Evolutionary conservation across 495 filamentous ascomycete genomes (phyloP).

Genomic region (Trichodelitschia bisporula): DNA sequence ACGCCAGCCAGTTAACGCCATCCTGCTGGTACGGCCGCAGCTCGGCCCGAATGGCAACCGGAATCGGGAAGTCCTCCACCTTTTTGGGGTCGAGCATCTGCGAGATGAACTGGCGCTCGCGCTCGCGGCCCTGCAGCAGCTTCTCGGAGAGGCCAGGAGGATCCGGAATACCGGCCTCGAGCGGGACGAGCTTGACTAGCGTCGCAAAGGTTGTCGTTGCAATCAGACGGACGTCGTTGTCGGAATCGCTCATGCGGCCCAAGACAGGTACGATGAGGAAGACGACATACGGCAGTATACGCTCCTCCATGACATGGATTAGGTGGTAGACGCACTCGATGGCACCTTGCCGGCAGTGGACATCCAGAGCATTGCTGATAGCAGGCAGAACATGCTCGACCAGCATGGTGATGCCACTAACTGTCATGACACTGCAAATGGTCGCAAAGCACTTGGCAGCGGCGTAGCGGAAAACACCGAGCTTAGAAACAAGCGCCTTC

Average conservation of each 20-base stretch:
- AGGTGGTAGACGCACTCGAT: slow-evolving; percentile 86
- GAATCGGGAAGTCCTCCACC: slow-evolving; percentile 78
- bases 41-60: slow-evolving; percentile 89
- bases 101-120: slow-evolving; percentile 84
- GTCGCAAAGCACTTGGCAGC: slow-evolving; percentile 95
- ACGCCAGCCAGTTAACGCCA: slow-evolving; percentile 95
- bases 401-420: slow-evolving; percentile 84
- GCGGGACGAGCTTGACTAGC: slow-evolving; percentile 91
- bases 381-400: slow-evolving; percentile 81
- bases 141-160: slow-evolving; percentile 78
- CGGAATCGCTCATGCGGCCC: slow-evolving; percentile 96
- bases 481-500: slow-evolving; percentile 58
- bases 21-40: slow-evolving; percentile 94
- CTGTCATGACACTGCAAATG: slow-evolving; percentile 82
- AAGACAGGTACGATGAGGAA: slow-evolving; percentile 97
- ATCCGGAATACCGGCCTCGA: slow-evolving; percentile 93
- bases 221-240: slow-evolving; percentile 80
- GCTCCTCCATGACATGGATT: slow-evolving; percentile 94
- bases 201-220: slow-evolving; percentile 95
- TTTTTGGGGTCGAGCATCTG: slow-evolving; percentile 92
- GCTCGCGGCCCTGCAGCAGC: slow-evolving; percentile 67
- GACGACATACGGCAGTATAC: slow-evolving; percentile 89
- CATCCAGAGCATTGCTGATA: slow-evolving; percentile 66
- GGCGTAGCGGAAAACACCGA: slow-evolving; percentile 84
- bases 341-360: slow-evolving; percentile 70